Conservation (phyloP, 2,329 filamentous ascomycete genomes). For the Diaporthe ampelina region DNA sequence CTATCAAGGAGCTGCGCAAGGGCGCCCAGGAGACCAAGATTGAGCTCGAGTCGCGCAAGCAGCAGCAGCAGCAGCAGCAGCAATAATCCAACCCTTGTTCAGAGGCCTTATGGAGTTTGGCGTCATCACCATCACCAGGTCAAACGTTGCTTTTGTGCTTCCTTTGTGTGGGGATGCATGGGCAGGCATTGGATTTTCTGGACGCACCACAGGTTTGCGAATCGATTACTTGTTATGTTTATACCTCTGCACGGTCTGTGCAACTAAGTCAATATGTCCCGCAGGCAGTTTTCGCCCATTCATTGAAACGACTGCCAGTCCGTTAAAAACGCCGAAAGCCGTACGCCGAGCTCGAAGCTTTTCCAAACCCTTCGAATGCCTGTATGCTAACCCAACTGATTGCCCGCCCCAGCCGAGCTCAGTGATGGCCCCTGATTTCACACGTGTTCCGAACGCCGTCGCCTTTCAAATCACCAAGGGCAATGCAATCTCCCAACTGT, state of each 20-base stretch:
- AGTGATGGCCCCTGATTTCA: conserved; percentile 9
- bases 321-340: conserved; percentile 18
- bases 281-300: not conserved
- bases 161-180: not conserved
- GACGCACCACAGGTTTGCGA: conserved; percentile 21
- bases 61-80: conserved; percentile 43
- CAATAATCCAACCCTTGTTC: not conserved
- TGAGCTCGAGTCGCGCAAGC: conserved; percentile 50
- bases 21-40: conserved; percentile 67
- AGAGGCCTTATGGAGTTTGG: not conserved
- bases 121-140: not conserved
- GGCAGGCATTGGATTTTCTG: not conserved
- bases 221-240: conserved; percentile 26
- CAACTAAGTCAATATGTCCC: not conserved
- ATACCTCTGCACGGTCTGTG: conserved; percentile 27
- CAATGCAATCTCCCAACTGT: conserved; percentile 25
- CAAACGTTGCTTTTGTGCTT: not conserved
- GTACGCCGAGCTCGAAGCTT: conserved; percentile 15
- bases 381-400: conserved; percentile 23
- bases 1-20: conserved; percentile 71
- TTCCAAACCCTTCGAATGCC: conserved; percentile 29
- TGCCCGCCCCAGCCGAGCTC: not conserved
- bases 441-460: conserved; percentile 34
- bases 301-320: not conserved
- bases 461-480: conserved; percentile 32